Conservation (phyloP, 352 stramenopile species). For the Phytopythium montanum region DNA sequence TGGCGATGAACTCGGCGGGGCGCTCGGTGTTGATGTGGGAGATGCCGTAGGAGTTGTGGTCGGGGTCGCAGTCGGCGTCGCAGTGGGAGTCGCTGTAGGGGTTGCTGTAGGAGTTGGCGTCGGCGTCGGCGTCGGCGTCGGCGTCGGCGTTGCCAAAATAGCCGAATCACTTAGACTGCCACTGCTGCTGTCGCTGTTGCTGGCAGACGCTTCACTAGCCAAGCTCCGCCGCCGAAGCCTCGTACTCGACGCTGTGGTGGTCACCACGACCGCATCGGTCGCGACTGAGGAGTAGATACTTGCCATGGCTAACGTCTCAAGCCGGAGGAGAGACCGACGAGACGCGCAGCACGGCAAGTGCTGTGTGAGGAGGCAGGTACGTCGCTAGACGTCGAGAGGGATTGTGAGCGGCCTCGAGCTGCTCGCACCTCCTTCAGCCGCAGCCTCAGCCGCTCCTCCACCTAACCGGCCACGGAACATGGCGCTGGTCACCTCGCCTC, state of each 20-base stretch:
- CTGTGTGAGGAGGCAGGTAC: conserved; percentile 15
- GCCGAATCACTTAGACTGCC: neutral
- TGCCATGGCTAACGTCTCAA: conserved; percentile 4
- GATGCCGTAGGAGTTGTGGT: conserved; percentile 9
- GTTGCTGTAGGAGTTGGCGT: neutral
- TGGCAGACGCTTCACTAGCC: neutral
- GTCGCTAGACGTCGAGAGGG: conserved; percentile 42
- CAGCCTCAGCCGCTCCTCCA: neutral
- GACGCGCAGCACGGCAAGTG: conserved; percentile 6
- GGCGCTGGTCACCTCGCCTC: neutral
- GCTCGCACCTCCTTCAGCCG: neutral
- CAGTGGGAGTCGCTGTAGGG: neutral
- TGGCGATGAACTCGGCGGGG: conserved; percentile 5
- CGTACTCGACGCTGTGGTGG: neutral
- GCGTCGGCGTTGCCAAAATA: neutral
- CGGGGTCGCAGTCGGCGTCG: conserved; percentile 15
- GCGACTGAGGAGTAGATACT: conserved; percentile 4
- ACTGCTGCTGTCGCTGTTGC: neutral
- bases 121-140: neutral
- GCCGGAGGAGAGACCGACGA: neutral
- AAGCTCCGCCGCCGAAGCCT: conserved; percentile 4
- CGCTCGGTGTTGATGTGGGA: conserved; percentile 7
- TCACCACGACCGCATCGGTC: neutral
- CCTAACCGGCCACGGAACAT: neutral
- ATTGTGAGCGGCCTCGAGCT: conserved; percentile 14